These are phyloP conservation scores for Ceratocystis cubensis DNA, from an alignment of 2,329 filamentous ascomycete species.

Conservation along the genomic window DNA sequence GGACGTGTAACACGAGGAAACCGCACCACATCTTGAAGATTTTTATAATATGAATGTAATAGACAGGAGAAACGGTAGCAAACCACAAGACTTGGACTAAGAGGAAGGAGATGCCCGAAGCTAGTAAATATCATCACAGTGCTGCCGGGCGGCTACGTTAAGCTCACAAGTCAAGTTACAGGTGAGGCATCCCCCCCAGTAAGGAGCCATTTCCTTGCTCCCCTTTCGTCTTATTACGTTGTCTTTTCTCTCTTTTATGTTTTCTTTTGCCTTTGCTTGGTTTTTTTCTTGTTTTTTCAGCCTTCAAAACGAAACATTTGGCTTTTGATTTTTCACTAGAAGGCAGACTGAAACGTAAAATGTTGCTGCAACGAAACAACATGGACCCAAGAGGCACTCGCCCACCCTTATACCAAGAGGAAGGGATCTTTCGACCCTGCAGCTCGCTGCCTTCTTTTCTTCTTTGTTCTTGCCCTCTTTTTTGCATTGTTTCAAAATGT, in stretches of 20 bases:
- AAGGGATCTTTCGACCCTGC: not conserved
- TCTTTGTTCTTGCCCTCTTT: not conserved
- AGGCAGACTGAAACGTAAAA: not conserved
- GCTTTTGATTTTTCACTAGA: not conserved
- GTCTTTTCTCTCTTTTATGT: not conserved
- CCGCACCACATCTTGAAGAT: not conserved
- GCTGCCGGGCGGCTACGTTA: not conserved
- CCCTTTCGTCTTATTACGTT: constrained; percentile 5
- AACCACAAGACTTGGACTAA: not conserved
- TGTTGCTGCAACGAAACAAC: constrained; percentile 3
- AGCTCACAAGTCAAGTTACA: not conserved
- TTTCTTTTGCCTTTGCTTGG: not conserved
- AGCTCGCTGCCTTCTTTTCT: not conserved
- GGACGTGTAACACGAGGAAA: not conserved
- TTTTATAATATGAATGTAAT: not conserved
- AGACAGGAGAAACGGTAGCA: not conserved
- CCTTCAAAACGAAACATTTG: not conserved
- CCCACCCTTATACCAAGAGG: not conserved
- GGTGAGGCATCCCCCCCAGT: not conserved
- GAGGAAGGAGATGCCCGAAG: not conserved
- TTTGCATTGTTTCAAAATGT: not conserved
- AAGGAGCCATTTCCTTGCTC: not conserved
- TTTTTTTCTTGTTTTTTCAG: not conserved
- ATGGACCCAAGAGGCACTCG: not conserved
- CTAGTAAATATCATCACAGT: not conserved